Conservation (phyloP, 2,329 filamentous ascomycete genomes). For the Tolypocladium paradoxum region DNA sequence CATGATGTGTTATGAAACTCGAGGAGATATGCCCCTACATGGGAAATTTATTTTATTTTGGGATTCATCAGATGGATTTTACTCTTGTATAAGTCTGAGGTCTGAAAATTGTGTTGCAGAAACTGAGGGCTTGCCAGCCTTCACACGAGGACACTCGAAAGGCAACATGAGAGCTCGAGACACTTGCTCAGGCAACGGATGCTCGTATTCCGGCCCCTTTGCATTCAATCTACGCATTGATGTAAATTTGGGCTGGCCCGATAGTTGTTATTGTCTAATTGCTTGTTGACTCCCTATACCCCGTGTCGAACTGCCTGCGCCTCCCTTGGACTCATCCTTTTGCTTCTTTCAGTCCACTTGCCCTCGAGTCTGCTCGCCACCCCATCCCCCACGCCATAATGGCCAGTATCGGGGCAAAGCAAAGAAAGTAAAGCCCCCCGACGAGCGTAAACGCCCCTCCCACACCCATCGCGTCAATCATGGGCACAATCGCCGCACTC, state of each 20-base stretch:
- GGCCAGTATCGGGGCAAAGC: conserved; percentile 27
- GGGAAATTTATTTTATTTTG: too few relatives aligned
- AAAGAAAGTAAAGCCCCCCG: conserved; percentile 28
- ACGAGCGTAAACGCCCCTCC: conserved; percentile 42
- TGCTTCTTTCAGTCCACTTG: conserved; percentile 12
- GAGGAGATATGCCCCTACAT: too few relatives aligned
- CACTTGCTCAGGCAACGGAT: too few relatives aligned
- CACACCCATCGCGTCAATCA: conserved; percentile 38
- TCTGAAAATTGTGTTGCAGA: too few relatives aligned
- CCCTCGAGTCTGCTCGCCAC: conserved; percentile 28
- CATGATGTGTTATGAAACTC: neutral
- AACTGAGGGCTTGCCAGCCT: too few relatives aligned
- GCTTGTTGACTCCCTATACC: neutral
- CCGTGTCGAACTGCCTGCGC: conserved; percentile 3
- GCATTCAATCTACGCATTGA: too few relatives aligned
- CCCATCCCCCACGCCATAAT: conserved; percentile 30
- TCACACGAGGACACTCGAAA: too few relatives aligned
- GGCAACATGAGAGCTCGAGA: too few relatives aligned
- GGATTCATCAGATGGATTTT: too few relatives aligned
- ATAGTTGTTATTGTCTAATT: neutral
- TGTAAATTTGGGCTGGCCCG: too few relatives aligned
- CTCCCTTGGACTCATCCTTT: conserved; percentile 3
- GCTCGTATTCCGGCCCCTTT: too few relatives aligned
- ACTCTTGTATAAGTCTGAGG: too few relatives aligned
- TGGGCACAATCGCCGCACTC: conserved; percentile 38